Base-by-base conservation (phyloP, 371 early-diverging fungal species). In the Entomophthora muscae region DNA sequence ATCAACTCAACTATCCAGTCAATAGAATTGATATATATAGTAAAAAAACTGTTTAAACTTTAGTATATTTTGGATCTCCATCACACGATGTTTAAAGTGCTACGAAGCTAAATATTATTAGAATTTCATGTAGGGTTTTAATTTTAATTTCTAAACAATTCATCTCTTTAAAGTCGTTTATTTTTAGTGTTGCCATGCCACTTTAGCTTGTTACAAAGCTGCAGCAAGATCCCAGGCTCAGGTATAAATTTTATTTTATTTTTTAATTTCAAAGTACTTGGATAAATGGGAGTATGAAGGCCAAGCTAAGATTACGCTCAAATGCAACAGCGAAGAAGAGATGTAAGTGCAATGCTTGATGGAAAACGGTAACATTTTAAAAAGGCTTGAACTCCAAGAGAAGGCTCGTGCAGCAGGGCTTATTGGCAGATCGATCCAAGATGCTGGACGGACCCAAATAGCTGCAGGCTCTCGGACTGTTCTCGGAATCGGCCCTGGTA, bases 381-480 rank as follows among this genome's bases (percentile, higher is more conserved):
- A 23, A 27, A 88, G 90, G 74, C 68, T 91, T 56, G 72, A 80
- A 59, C 66, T 95, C 55, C 82, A 90, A 70, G 76, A 76, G 1
- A 69, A 75, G 64, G 98, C 98, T 0, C 73, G 71, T 51, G 71
- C 74, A 23, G 57, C 77, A 26, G 88, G 88, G 21, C 71, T 97
- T 55, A 81, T 86, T 26, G 88, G 93, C 21, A 77, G 84, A 65
- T 81, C 79, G 61, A 92, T 98, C 59, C 76, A 78, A 33, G 99
- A 98, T 75, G 99, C 99, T 22, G 99, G 99, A 28, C 76, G 93
- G 53, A 99, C 99, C 52, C 99, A 98, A 74, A 93, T 98, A 65
- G 92, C 89, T 5, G 84, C 96, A 27, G 95, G 95, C 23, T 89
- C 97, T 22, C 76, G 86, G 32, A 98, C 99, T 0, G 98, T 98